Percentiles rank a stretch among this genome's conserved stretches.
These are phyloP conservation scores for Ganoderma boninense DNA, from an alignment of 1,284 basidiomycete species.

Conservation along the genomic window DNA sequence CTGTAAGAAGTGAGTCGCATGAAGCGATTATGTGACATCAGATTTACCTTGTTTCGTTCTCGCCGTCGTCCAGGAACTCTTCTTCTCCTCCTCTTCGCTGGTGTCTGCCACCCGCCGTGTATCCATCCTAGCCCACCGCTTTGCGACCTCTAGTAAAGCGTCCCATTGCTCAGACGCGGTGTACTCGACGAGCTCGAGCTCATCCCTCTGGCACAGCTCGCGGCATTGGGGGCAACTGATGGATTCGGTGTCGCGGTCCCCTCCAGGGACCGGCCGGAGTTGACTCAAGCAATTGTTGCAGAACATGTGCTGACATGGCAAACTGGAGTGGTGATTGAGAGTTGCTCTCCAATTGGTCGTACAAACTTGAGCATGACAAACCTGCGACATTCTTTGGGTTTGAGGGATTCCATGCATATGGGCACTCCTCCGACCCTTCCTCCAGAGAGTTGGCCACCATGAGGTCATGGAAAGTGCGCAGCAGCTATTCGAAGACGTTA, in stretches of 20 bases:
- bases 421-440: slow-evolving; percentile 51
- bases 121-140: slow-evolving; percentile 50
- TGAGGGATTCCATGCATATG: slow-evolving; percentile 51
- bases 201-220: slow-evolving; percentile 41
- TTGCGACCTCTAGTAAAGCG: slow-evolving; percentile 51
- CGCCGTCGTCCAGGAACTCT: slow-evolving; percentile 4
- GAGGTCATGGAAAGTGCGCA: slow-evolving; percentile 51
- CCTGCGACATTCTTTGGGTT: slow-evolving; percentile 46
- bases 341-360: background rate
- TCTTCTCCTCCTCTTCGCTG: slow-evolving; percentile 50
- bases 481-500: slow-evolving; percentile 44
- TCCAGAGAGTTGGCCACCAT: slow-evolving; percentile 51
- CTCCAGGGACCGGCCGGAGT: slow-evolving; percentile 28
- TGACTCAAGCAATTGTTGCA: slow-evolving; percentile 49
- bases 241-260: slow-evolving; percentile 33
- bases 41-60: slow-evolving; percentile 1
- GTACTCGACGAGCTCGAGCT: slow-evolving; percentile 49
- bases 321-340: slow-evolving; percentile 35
- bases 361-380: slow-evolving; percentile 11
- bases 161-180: slow-evolving; percentile 61
- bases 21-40: too few species aligned
- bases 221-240: slow-evolving; percentile 55
- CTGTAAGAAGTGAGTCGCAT: slow-evolving; percentile 5
- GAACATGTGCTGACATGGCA: slow-evolving; percentile 53
- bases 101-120: slow-evolving; percentile 45